Conservation (phyloP, 1,139 yeast species). For the Chernovozyma aurita region DNA sequence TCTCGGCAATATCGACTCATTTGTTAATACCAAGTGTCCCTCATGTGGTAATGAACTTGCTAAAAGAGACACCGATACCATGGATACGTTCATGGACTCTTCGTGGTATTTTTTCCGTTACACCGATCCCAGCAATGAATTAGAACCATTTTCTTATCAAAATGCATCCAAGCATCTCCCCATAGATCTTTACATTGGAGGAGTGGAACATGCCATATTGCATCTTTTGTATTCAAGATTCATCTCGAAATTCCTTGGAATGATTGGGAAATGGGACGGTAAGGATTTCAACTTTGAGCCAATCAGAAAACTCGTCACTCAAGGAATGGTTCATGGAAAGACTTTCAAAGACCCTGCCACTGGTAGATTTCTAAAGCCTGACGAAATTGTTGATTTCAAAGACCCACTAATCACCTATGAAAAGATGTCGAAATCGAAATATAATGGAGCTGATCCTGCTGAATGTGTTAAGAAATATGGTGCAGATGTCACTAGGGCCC, state of each 20-base stretch:
- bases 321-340: constrained; percentile 97
- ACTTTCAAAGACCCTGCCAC: constrained; percentile 70
- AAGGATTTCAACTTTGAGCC: constrained; percentile 63
- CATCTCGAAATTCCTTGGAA: constrained; percentile 69
- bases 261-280: constrained; percentile 51
- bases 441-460: constrained; percentile 89
- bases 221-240: constrained; percentile 85
- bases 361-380: constrained; percentile 73
- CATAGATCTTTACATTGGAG: constrained; percentile 88
- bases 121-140: constrained; percentile 63
- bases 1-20: constrained; percentile 61
- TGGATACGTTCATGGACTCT: constrained; percentile 98
- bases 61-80: constrained; percentile 89
- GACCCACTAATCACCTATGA: constrained; percentile 56
- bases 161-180: constrained; percentile 64
- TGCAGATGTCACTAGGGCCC: constrained; percentile 93
- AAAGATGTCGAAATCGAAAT: constrained; percentile 94
- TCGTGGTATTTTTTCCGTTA: constrained; percentile 94
- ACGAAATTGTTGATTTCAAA: constrained; percentile 50
- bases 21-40: constrained; percentile 75
- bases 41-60: constrained; percentile 66
- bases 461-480: constrained; percentile 77
- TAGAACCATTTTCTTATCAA: constrained; percentile 46
- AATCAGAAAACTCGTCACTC: constrained; percentile 73
- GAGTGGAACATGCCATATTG: constrained; percentile 93